Evolutionary conservation across 202 grass and related monocot species (phyloP), one percentile per base, ranked within the genome.

Genomic region (Panicum virgatum): DNA sequence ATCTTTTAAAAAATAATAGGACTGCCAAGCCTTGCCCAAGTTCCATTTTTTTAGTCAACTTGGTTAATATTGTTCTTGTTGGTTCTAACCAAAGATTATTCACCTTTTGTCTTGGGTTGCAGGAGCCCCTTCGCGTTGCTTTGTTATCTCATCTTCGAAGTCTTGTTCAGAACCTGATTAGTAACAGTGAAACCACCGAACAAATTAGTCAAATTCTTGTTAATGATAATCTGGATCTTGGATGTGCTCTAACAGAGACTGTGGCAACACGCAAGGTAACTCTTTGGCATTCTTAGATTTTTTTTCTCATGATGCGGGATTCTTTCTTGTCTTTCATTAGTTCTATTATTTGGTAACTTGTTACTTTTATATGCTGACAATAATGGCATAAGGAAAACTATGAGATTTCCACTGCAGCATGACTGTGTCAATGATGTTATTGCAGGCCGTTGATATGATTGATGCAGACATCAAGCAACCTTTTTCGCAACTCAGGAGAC

Each of bases 171-270:
- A 80, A 86, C 64, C 57, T 98, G 76, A 94, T 89, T 82, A 90
- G 91, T 69, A 92, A 87, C 80, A 89, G 59, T 56, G 96, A 98
- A 69, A 92, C 61, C 20, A 79, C 76, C 13, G 96, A 98, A 26
- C 96, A 95, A 76, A 90, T 98, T 40, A 72, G 91, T 90, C 92
- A 88, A 63, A 91, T 95, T 76, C 90, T 98, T 39, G 88, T 88
- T 75, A 93, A 88, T 37, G 96, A 98, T 80, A 91, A 98, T 91
- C 90, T 98, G 37, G 92, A 98, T 91, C 96, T 98, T 91, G 96
- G 96, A 32, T 98, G 96, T 82, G 96, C 96, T 70, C 51, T 98
- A 56, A 98, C 94, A 88, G 96, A 98, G 82, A 90, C 88, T 77
- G 96, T 95, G 74, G 96, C 96, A 44, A 94, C 96, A 77, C 88